A percentile compares a stretch with the other conserved stretches of the same genome.
These are phyloP conservation scores for Potentilla sterilis DNA, from an alignment of 306 rosid genomes.

Conservation along the genomic window DNA sequence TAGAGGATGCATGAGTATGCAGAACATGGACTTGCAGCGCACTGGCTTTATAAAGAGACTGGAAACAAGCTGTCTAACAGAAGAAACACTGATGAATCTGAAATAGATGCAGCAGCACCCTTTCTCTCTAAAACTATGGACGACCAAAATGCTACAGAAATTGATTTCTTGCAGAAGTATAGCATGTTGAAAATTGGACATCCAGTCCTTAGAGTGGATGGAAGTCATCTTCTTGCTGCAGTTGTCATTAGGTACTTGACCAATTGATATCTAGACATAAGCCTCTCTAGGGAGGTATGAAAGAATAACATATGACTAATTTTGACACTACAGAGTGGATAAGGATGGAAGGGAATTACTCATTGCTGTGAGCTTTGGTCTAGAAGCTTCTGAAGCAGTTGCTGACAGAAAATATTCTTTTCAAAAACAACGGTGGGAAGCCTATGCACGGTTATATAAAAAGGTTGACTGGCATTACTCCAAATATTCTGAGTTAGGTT, in stretches of 20 bases:
- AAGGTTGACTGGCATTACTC: conserved; percentile 53
- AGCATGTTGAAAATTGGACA: conserved; percentile 75
- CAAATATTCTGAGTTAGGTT: background rate
- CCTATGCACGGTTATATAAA: conserved; percentile 75
- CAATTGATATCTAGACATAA: conserved; percentile 1
- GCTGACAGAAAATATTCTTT: conserved; percentile 79
- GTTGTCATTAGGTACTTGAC: conserved; percentile 63
- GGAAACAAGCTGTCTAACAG: conserved; percentile 52
- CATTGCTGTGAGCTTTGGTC: conserved; percentile 85
- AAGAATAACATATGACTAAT: conserved; percentile 21
- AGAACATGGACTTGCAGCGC: conserved; percentile 97
- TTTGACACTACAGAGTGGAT: conserved; percentile 55
- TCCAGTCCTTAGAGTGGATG: conserved; percentile 95
- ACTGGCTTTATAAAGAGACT: conserved; percentile 96
- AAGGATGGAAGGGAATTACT: conserved; percentile 82
- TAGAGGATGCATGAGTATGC: conserved; percentile 98
- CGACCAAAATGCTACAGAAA: conserved; percentile 50
- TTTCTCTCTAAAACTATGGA: conserved; percentile 58
- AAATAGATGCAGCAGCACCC: conserved; percentile 49
- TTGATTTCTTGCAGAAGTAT: conserved; percentile 47
- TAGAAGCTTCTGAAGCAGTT: conserved; percentile 87
- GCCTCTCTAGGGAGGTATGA: conserved; percentile 9
- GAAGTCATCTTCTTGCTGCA: conserved; percentile 93
- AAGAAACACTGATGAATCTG: conserved; percentile 51
- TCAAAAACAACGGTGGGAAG: conserved; percentile 85